A percentile compares a stretch with the other conserved stretches of the same genome.
Evolutionary conservation across 139 green algal species (phyloP).

Genomic region (Astrephomene gubernaculifera): DNA sequence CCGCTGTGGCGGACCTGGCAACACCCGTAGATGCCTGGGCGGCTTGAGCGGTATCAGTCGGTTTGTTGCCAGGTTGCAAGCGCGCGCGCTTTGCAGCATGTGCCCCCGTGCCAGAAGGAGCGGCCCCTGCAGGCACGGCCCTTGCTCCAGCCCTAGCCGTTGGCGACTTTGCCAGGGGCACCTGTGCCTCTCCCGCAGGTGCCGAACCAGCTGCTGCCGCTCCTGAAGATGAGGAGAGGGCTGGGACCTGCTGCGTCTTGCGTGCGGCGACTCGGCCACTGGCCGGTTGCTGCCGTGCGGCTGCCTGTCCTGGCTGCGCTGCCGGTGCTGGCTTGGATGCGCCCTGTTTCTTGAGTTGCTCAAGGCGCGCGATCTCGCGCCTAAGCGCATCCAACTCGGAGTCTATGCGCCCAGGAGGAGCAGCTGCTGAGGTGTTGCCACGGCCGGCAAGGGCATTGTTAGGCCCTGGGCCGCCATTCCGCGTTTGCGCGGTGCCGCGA

Average conservation of each 20-base stretch:
- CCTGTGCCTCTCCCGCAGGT: too few relatives aligned
- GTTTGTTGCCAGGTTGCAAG: too few relatives aligned
- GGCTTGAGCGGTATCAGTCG: too few relatives aligned
- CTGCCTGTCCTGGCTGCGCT: background rate
- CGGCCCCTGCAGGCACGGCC: too few relatives aligned
- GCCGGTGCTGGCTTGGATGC: background rate
- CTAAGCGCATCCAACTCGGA: constrained; percentile 13
- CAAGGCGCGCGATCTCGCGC: constrained; percentile 11
- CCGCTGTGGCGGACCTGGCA: background rate
- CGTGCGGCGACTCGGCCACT: background rate
- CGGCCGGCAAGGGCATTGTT: background rate
- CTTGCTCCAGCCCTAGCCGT: too few relatives aligned
- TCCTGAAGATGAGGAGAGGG: background rate
- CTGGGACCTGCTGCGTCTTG: background rate
- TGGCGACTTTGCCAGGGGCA: too few relatives aligned
- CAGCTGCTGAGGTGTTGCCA: background rate
- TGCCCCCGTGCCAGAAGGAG: too few relatives aligned
- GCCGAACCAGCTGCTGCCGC: background rate
- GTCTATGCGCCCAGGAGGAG: background rate
- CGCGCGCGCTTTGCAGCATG: background rate
- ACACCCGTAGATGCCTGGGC: too few relatives aligned
- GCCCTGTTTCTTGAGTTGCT: constrained; percentile 6
- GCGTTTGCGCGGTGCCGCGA: too few relatives aligned
- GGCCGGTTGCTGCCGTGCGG: background rate
- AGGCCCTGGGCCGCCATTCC: too few relatives aligned